Base-by-base conservation (phyloP, 2,329 filamentous ascomycete genomes). In the Hymenoscyphus linearis region DNA sequence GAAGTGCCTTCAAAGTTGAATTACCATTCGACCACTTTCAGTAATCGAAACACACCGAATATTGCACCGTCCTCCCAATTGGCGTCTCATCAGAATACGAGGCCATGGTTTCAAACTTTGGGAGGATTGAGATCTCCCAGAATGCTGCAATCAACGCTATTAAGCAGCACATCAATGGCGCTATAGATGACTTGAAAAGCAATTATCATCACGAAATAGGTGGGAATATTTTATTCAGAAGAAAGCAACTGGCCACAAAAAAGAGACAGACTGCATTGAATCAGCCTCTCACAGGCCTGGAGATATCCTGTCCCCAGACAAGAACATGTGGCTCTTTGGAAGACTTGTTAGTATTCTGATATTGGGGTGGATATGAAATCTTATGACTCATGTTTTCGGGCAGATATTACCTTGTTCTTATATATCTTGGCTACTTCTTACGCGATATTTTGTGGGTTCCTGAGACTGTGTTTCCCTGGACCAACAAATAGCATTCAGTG, bases 401-500 rank as follows among this genome's bases (percentile, higher is more conserved):
- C 4, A 47, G 18, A 47, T 47, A 47, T 10, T 47, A 47, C 9
- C 40, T 22, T 12, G 18, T 47, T 47, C 40, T 47, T 22, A 10
- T 47, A 3, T 47, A 47, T 47, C n/a, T 47, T 10, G 40, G 40
- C 2, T 47, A 47, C 9, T 47, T 47, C 40, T n/a, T 47, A 22
- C 40, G 18, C 2, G 40, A 22, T 47, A 7, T 47, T 10, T 22
- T 44, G 40, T 44, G 9, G 7, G n/a, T 1, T n/a, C n/a, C n/a
- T n/a, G n/a, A n/a, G 31, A 99, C 95, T 0, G 95, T 98, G 76
- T 96, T 98, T 67, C 95, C 95, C 75, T 99, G 95, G 0, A 99
- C 95, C 50, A 98, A 83, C 58, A 99, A 90, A 75, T 98, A 97
- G 60, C 90, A 96, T 70, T 88, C 81, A 0, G 95, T 99, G 59